Percentiles rank a stretch among this genome's conserved stretches.
phyloP scores from a whole-genome alignment of 768 basidiomycete species.

The Phaffia tasmanica region DNA sequence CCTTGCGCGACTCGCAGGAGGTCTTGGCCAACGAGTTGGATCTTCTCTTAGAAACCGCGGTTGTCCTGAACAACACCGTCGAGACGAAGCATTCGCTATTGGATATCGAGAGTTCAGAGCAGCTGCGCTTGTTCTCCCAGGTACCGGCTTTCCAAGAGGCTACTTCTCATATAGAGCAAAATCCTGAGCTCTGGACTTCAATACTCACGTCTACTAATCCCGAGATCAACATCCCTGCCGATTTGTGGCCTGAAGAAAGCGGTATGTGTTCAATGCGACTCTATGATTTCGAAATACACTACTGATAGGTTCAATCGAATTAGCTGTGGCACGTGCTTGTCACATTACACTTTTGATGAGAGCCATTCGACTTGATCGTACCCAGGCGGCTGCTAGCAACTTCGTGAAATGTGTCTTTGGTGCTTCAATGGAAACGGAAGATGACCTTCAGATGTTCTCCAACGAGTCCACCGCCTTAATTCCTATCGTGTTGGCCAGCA shows the following conservation, averaged over 20 bases:
- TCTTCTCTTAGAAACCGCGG: constrained; percentile 80
- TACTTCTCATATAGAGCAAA: constrained; percentile 5
- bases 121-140: constrained; percentile 16
- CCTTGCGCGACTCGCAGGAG: constrained; percentile 58
- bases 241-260: constrained; percentile 7
- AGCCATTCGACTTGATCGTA: constrained; percentile 82
- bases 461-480: constrained; percentile 69
- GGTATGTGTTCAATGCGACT: constrained; percentile 1
- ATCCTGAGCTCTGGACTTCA: constrained; percentile 12
- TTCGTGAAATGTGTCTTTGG: constrained; percentile 70
- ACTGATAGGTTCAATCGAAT: neutral
- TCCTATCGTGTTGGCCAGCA: constrained; percentile 80
- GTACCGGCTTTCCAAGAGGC: constrained; percentile 3
- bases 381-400: constrained; percentile 65
- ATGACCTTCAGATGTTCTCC: constrained; percentile 60
- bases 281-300: neutral
- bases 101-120: constrained; percentile 7
- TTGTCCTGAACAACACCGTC: constrained; percentile 11
- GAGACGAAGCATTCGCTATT: constrained; percentile 1
- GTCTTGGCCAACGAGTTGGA: constrained; percentile 63
- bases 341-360: constrained; percentile 59
- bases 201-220: constrained; percentile 12
- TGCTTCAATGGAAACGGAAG: constrained; percentile 65
- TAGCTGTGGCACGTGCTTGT: constrained; percentile 18
- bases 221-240: constrained; percentile 3